Conservation (phyloP, 176 grass and related monocot species). For the Leersia perrieri region DNA sequence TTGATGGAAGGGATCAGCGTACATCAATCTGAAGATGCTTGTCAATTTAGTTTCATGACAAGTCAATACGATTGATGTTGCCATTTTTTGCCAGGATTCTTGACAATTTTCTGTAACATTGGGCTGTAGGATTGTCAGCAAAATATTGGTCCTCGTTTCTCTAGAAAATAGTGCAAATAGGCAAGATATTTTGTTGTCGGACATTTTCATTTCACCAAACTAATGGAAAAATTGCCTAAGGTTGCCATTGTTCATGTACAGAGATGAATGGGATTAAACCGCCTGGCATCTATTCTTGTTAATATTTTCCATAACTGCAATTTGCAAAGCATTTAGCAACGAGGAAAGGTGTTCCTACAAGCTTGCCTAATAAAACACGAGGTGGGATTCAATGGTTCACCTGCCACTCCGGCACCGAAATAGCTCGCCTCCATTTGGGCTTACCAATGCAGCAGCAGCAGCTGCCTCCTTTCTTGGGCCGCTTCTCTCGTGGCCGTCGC, state of each 20-base stretch:
- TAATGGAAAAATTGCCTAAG: background rate
- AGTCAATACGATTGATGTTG: background rate
- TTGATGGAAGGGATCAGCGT: background rate
- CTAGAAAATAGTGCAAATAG: background rate
- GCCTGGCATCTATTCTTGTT: too few species aligned
- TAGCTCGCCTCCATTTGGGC: constrained; percentile 24
- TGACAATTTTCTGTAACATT: background rate
- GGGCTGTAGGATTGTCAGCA: background rate
- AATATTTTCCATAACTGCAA: too few species aligned
- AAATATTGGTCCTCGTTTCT: background rate
- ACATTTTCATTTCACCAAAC: background rate
- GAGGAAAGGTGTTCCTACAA: too few species aligned
- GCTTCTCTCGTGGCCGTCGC: background rate
- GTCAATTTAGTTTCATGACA: background rate
- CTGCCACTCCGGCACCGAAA: constrained; percentile 18
- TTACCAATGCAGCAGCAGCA: too few species aligned
- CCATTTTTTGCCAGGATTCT: background rate
- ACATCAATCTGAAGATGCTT: background rate
- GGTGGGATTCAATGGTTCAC: background rate
- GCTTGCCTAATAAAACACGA: too few species aligned
- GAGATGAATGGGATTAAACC: background rate
- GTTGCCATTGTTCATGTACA: background rate
- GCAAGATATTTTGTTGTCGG: too few species aligned
- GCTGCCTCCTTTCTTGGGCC: background rate
- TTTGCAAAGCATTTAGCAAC: too few species aligned